Conservation (phyloP, 495 filamentous ascomycete genomes). For the Talaromyces stipitatus region DNA sequence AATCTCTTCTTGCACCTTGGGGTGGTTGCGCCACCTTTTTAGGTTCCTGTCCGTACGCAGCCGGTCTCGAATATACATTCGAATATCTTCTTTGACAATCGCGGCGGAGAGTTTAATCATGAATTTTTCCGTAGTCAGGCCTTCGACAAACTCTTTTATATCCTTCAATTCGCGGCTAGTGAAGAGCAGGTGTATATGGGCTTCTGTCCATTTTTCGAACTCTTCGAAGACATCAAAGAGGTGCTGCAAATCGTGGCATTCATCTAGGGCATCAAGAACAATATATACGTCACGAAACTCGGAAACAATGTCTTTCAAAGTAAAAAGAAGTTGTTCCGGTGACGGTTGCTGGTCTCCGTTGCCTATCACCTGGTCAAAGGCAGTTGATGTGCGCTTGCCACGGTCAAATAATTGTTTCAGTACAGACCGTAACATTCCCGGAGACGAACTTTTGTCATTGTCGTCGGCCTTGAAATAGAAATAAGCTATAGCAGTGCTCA, state of each 20-base stretch:
- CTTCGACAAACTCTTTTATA: conserved; percentile 21
- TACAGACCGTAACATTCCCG: conserved; percentile 16
- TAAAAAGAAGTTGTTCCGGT: conserved; percentile 3
- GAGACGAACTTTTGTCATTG: conserved; percentile 11
- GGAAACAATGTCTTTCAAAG: conserved; percentile 6
- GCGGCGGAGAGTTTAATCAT: conserved; percentile 7
- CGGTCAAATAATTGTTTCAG: conserved; percentile 15
- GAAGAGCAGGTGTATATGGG: conserved; percentile 12
- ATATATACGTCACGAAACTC: conserved; percentile 15
- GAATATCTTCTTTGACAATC: conserved; percentile 17
- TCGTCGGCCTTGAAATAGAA: conserved; percentile 31
- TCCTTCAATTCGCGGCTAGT: conserved; percentile 20
- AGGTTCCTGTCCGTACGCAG: conserved; percentile 9
- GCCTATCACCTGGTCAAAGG: not conserved
- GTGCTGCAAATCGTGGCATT: conserved; percentile 10
- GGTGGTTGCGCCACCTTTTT: conserved; percentile 13
- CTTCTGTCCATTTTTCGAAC: conserved; percentile 5
- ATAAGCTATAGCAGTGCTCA: conserved; percentile 11
- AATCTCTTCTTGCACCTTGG: conserved; percentile 9
- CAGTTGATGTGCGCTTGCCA: conserved; percentile 1
- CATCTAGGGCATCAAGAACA: conserved; percentile 26
- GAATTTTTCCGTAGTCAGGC: conserved; percentile 15
- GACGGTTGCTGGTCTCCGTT: conserved; percentile 9
- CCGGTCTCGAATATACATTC: conserved; percentile 9
- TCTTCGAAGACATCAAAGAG: conserved; percentile 11